These are phyloP conservation scores for Populus davidiana DNA, from an alignment of 345 rosid genomes.

Conservation along the genomic window DNA sequence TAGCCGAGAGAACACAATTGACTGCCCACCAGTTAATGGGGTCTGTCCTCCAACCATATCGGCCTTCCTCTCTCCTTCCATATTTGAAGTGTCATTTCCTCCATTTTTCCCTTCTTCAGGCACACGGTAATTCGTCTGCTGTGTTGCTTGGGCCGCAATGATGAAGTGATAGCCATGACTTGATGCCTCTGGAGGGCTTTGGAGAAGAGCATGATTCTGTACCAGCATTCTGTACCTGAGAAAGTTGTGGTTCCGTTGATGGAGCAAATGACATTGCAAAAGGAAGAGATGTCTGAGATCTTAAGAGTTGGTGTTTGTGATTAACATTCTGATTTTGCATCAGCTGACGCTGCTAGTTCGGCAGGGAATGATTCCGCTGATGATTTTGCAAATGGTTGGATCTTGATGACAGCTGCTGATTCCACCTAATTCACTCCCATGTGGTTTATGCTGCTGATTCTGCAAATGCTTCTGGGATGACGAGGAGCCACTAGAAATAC, in stretches of 20 bases:
- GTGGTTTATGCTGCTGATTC: constrained; percentile 8
- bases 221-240: constrained; percentile 49
- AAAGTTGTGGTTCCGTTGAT: constrained; percentile 51
- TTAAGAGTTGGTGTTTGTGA: constrained; percentile 12
- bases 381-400: constrained; percentile 44
- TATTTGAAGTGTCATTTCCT: constrained; percentile 40
- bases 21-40: constrained; percentile 51
- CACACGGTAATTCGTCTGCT: constrained; percentile 62
- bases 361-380: constrained; percentile 53
- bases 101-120: constrained; percentile 67
- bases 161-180: constrained; percentile 60
- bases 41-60: constrained; percentile 34
- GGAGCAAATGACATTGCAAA: constrained; percentile 86
- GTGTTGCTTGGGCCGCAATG: constrained; percentile 62
- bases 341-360: neutral
- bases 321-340: constrained; percentile 39
- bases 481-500: constrained; percentile 66
- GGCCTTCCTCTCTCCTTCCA: constrained; percentile 64
- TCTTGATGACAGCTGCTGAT: neutral
- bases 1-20: constrained; percentile 71
- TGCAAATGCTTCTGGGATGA: constrained; percentile 69
- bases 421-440: constrained; percentile 27
- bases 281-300: constrained; percentile 40
- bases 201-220: constrained; percentile 70
- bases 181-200: constrained; percentile 63